phyloP scores from a whole-genome alignment of 257 asterid genomes.

The Ilex aquifolium region DNA sequence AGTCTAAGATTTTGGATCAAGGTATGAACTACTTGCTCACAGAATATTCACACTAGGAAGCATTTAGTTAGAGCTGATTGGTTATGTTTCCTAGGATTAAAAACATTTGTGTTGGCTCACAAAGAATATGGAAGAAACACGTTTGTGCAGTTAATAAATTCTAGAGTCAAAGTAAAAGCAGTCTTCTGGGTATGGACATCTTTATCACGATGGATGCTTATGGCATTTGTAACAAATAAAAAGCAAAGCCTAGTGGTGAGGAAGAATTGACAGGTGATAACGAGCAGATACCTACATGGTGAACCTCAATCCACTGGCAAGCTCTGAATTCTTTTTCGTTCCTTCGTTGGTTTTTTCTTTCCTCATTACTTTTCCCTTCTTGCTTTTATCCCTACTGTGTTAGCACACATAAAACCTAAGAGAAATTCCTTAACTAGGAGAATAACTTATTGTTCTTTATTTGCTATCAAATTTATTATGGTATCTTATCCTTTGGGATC shows the following conservation, averaged over 20 bases:
- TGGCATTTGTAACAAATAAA: neutral
- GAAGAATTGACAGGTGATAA: neutral
- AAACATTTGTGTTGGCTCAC: neutral
- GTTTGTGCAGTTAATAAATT: neutral
- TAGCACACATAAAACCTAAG: no score
- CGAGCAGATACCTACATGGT: neutral
- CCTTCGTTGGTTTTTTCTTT: no score
- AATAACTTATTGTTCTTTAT: neutral
- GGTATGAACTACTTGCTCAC: conserved; percentile 38
- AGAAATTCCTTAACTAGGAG: no score
- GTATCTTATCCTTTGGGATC: conserved; percentile 12
- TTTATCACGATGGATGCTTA: neutral
- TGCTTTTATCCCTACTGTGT: no score
- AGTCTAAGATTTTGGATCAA: conserved; percentile 88
- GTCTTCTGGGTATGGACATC: neutral
- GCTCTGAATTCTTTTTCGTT: neutral
- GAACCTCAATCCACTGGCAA: neutral
- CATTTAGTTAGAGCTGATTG: neutral
- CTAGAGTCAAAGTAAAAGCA: neutral
- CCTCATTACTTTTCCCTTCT: no score
- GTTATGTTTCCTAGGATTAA: neutral
- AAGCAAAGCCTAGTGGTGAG: neutral
- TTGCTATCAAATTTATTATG: neutral
- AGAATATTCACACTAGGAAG: neutral
- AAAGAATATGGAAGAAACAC: neutral